Base-by-base conservation (phyloP, 179 eudicot genomes). In the Drosera spatulata region DNA sequence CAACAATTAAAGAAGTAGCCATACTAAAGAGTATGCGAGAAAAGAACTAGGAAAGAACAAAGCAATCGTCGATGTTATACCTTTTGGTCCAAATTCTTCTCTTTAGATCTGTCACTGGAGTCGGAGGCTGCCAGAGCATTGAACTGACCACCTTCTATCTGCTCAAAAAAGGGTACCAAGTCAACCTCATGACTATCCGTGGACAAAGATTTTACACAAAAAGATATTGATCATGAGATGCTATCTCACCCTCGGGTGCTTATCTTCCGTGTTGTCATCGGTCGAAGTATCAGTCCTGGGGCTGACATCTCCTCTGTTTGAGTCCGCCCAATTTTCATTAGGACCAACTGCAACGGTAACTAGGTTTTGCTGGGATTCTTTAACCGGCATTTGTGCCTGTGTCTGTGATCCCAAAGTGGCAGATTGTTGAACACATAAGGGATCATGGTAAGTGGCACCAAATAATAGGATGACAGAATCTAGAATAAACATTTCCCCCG, bases 41-140 rank as follows among this genome's bases (percentile, higher is more conserved):
- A 56, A 41, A 5, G 14, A 22, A 65, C 12, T 49, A 57, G 54
- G 22, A 53, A 53, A 48, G 6, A 60, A 52, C 22, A 60, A 52
- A 5, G 37, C 15, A 50, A 51, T 7, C 39, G 46, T 11, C 58
- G 43, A 49, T 3, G n/a, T 39, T 50, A 46, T 66, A 91, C 98
- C 98, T 91, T 91, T 63, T 91, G 98, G 69, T 91, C 96, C 41
- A 39, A 14, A 60, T 59, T 59, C 71, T 88, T 87, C 60, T 77
- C 96, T 74, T 87, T 91, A 63, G 91, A 82, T 77, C 88, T 79
- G 60, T 86, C 98, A 58, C 91, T 82, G 48, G 96, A 91, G 73
- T 86, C 98, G 14, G 94, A 81, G 49, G 73, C 77, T 50, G 71
- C 63, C 74, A 66, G 67, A 47, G 70, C 45, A 65, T 65, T 67